phyloP scores from a whole-genome alignment of 805 yeast species.

The Schizosaccharomyces japonicus region DNA sequence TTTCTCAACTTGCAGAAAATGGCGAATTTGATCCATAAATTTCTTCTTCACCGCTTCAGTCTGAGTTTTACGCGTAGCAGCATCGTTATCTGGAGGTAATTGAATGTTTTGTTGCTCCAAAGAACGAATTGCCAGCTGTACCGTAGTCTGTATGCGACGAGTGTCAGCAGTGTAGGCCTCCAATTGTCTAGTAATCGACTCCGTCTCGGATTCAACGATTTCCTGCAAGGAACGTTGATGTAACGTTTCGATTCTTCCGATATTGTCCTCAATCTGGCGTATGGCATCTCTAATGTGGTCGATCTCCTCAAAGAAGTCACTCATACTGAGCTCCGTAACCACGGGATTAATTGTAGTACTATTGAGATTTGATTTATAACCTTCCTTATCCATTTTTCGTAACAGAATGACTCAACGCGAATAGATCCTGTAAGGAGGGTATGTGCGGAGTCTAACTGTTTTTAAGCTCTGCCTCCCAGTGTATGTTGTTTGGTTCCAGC shows the following conservation, averaged over 20 bases:
- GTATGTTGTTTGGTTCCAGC: too few relatives aligned
- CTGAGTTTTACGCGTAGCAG: slow-evolving; percentile 65
- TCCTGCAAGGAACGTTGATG: slow-evolving; percentile 53
- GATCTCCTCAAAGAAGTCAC: slow-evolving; percentile 37
- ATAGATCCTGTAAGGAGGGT: too few relatives aligned
- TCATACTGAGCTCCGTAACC: slow-evolving; percentile 2
- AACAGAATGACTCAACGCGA: too few relatives aligned
- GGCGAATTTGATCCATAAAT: slow-evolving; percentile 68
- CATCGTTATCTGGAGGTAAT: slow-evolving; percentile 15
- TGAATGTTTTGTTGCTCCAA: slow-evolving; percentile 31
- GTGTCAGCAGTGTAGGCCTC: slow-evolving; percentile 61
- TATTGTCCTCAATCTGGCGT: slow-evolving; percentile 43
- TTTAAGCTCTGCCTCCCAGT: too few relatives aligned
- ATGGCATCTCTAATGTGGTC: slow-evolving; percentile 44
- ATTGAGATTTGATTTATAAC: too few relatives aligned
- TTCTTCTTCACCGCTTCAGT: slow-evolving; percentile 70
- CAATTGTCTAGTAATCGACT: slow-evolving; percentile 45
- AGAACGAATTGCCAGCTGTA: slow-evolving; percentile 53
- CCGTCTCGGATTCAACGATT: slow-evolving; percentile 39
- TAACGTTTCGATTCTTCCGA: slow-evolving; percentile 42
- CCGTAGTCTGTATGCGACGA: slow-evolving; percentile 44
- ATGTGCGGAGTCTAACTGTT: too few relatives aligned
- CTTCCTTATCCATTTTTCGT: too few relatives aligned
- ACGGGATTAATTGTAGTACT: too few relatives aligned
- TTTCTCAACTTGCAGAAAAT: slow-evolving; percentile 66